A percentile compares a stretch with the other conserved stretches of the same genome.
Conservation (phyloP, 169 alveolate species). For the Plasmodium vinckei region DNA sequence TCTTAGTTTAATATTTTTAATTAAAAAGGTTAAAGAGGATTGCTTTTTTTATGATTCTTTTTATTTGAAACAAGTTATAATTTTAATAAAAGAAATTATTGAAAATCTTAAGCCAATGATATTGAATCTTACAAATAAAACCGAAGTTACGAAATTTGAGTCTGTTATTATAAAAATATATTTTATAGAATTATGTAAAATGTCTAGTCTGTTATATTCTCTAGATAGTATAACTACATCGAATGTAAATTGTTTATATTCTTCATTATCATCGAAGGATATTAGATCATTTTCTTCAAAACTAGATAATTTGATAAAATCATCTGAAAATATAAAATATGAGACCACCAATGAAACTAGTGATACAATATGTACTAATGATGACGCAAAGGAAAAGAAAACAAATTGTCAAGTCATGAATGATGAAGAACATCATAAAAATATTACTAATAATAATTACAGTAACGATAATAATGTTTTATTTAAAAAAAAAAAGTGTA, state of each 20-base stretch:
- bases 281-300: no score
- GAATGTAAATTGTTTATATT: neutral
- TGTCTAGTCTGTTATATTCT: conserved; percentile 18
- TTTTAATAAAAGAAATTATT: conserved; percentile 19
- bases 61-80: conserved; percentile 3
- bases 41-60: neutral
- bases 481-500: no score
- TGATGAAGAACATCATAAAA: no score
- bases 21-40: conserved; percentile 29
- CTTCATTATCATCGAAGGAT: neutral
- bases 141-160: conserved; percentile 32
- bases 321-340: no score
- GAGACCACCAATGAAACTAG: no score
- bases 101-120: conserved; percentile 5
- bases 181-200: conserved; percentile 27
- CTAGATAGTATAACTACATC: neutral
- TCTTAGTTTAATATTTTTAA: conserved; percentile 34
- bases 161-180: conserved; percentile 41
- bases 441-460: no score
- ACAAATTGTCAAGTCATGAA: no score
- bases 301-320: no score
- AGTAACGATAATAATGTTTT: no score
- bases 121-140: conserved; percentile 16
- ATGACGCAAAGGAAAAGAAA: no score
- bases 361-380: no score